Evolutionary conservation across 1,284 basidiomycete genomes (phyloP), one percentile per base, ranked within the genome.

Genomic region (Pseudozyma thailandica): DNA sequence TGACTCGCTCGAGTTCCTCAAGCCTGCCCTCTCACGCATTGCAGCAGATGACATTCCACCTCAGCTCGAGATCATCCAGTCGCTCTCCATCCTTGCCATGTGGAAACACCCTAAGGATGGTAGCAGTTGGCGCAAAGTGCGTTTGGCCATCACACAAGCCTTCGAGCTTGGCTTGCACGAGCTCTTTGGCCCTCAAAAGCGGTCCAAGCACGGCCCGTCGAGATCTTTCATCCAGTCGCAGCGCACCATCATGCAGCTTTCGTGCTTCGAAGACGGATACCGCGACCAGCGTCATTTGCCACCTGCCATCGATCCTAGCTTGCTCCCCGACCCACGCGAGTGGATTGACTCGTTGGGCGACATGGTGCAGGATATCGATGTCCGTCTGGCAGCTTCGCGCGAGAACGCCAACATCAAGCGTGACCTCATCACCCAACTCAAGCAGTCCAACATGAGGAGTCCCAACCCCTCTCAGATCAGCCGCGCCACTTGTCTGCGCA

Each of bases 61-160:
- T 91, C 92, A 79, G 86, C 88, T 31, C 90, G 92, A 73, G 86
- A 86, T 28, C 89, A 88, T 87, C 90, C 92, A 93, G 82, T 90
- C 91, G 27, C 91, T 92, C 81, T 89, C 90, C 10, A 91, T 91
- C 74, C 85, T 93, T 54, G 91, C 89, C 35, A 93, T 93, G 83
- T 93, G 92, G 92, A 90, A 88, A 83, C 91, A 83, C 43, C 78
- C 83, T 15, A 78, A 79, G 43, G 84, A 85, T 50, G 75, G 76
- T 10, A 81, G 81, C 23, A 75, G 77, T 18, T 85, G 84, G 83
- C 66, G 83, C 30, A 80, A 82, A 55, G 74, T 84, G 3, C 82
- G 84, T 9, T 33, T 69, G 27, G 75, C 72, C 20, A 73, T 72
- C 44, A 80, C 84, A 16, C 81, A 84, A 60, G 84, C 82, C 7